phyloP scores from a whole-genome alignment of 2,329 filamentous ascomycete genomes.

The Fusarium zealandicum region DNA sequence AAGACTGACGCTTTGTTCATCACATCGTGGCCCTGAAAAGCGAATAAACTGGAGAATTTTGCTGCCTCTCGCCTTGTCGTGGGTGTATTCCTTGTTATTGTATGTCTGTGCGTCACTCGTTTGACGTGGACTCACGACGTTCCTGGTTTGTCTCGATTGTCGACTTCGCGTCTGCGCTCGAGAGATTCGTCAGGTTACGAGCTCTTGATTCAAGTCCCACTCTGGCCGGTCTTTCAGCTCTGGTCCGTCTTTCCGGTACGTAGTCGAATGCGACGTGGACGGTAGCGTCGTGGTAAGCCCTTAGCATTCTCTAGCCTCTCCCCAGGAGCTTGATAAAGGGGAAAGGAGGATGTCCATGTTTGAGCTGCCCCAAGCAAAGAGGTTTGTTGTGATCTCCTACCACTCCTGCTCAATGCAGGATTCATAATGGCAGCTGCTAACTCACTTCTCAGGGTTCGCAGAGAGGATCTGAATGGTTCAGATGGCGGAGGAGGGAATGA shows the following conservation, averaged over 20 bases:
- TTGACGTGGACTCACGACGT: not conserved
- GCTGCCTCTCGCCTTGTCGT: conserved; percentile 1
- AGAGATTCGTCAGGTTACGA: not conserved
- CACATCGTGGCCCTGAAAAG: conserved; percentile 19
- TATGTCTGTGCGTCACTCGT: not conserved
- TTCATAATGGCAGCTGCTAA: conserved; percentile 11
- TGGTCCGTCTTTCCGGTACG: not conserved
- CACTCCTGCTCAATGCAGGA: not conserved
- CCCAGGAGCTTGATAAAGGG: conserved; percentile 3
- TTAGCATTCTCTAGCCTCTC: not conserved
- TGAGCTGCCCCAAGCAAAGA: conserved; percentile 44
- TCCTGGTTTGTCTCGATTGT: not conserved
- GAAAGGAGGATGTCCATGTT: conserved; percentile 38
- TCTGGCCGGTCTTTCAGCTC: conserved; percentile 1
- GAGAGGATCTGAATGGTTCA: conserved; percentile 59
- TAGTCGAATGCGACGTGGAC: conserved; percentile 26
- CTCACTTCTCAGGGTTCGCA: conserved; percentile 55
- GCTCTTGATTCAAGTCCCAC: not conserved
- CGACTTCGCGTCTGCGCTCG: not conserved
- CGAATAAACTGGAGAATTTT: conserved; percentile 19
- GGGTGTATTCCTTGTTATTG: not conserved
- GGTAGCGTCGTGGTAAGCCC: conserved; percentile 13
- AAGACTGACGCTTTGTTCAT: conserved; percentile 4
- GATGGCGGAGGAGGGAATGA: conserved; percentile 38
- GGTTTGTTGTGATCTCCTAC: conserved; percentile 31